Evolutionary conservation across 257 asterid species (phyloP).

Genomic region (Verbascum thapsus): DNA sequence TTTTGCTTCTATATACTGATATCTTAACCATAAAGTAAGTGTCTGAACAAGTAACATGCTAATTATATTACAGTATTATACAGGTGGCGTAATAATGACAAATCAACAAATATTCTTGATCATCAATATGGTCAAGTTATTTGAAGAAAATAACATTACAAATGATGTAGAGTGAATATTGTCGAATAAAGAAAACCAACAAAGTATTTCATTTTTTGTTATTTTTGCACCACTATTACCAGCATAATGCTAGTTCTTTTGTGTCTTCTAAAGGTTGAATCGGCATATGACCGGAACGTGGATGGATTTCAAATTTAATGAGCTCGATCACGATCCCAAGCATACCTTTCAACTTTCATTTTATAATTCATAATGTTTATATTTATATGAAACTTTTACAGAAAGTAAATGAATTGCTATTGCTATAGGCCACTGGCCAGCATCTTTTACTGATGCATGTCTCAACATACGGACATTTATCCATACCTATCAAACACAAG

Average conservation of each 20-base stretch:
- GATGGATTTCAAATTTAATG: not conserved
- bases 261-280: not conserved
- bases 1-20: too few species aligned
- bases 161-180: not conserved
- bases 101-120: not conserved
- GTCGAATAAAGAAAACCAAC: not conserved
- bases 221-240: not conserved
- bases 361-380: not conserved
- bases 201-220: not conserved
- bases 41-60: too few species aligned
- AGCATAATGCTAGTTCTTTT: not conserved
- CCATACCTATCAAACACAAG: constrained; percentile 77
- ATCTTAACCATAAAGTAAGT: too few species aligned
- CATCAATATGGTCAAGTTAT: not conserved
- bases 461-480: not conserved
- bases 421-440: too few species aligned
- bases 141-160: not conserved
- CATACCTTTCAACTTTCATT: not conserved
- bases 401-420: constrained; percentile 1
- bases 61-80: not conserved
- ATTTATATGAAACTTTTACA: not conserved
- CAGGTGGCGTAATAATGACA: not conserved
- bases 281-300: not conserved
- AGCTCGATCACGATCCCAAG: not conserved
- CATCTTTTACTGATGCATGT: too few species aligned